Evolutionary conservation across 192 early-diverging fungal species (phyloP).

Genomic region (Umbelopsis vinacea): DNA sequence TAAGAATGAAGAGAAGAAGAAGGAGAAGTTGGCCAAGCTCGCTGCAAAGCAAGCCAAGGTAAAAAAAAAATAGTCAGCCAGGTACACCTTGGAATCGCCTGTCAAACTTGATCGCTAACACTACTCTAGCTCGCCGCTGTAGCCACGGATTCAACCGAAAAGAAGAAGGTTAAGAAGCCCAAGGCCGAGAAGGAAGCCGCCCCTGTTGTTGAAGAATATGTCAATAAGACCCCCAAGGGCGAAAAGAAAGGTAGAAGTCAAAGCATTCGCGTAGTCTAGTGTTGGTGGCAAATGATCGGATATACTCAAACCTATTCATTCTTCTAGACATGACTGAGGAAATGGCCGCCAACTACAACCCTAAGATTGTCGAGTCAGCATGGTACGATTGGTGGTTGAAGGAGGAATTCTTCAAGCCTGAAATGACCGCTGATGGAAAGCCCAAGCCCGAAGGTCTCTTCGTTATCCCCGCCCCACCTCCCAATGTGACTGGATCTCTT

Average conservation of each 20-base stretch:
- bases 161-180: slow-evolving; percentile 65
- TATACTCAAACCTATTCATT: not conserved
- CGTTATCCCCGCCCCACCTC: slow-evolving; percentile 95
- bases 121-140: slow-evolving; percentile 16
- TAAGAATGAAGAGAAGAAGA: slow-evolving; percentile 90
- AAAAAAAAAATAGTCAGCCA: slow-evolving; percentile 3
- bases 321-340: slow-evolving; percentile 68
- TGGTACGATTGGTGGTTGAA: slow-evolving; percentile 99
- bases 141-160: slow-evolving; percentile 28
- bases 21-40: slow-evolving; percentile 93
- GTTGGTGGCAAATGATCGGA: slow-evolving; percentile 7
- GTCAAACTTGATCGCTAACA: not conserved
- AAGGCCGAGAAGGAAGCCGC: slow-evolving; percentile 58
- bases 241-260: slow-evolving; percentile 78
- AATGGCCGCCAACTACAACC: slow-evolving; percentile 86
- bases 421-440: slow-evolving; percentile 72
- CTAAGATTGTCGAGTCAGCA: slow-evolving; percentile 87
- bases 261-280: not conserved
- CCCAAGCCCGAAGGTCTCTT: slow-evolving; percentile 78
- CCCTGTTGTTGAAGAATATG: slow-evolving; percentile 54
- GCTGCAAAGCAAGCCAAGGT: slow-evolving; percentile 85
- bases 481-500: slow-evolving; percentile 98
- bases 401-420: slow-evolving; percentile 88
- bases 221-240: slow-evolving; percentile 84
- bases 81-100: not conserved